Percentiles rank a stretch among this genome's conserved stretches.
These are phyloP conservation scores for Dipodascopsis uninucleata DNA, from an alignment of 805 yeast species.

Conservation along the genomic window DNA sequence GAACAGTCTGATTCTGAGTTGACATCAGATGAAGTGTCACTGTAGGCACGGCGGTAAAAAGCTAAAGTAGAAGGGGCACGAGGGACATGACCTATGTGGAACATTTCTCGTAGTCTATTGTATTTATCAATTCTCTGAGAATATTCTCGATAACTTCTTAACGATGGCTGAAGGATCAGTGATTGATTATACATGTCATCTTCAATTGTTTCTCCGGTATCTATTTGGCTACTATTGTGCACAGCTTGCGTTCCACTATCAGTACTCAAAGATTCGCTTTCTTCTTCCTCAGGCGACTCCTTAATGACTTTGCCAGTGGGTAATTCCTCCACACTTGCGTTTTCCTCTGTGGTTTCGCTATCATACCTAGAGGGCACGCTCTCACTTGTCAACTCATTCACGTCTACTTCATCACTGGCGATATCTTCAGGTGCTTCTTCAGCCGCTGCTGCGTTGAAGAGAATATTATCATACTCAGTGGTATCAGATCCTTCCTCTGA, in stretches of 20 bases:
- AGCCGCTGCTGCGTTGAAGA: too few species aligned
- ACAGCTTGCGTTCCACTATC: too few species aligned
- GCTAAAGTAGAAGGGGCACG: conserved; percentile 21
- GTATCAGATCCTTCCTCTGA: too few species aligned
- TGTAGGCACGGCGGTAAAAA: conserved; percentile 16
- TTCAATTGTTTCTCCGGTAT: too few species aligned
- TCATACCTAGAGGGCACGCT: not conserved
- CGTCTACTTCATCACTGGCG: not conserved
- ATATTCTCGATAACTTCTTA: conserved; percentile 1
- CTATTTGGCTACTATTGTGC: too few species aligned
- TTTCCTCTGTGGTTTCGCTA: too few species aligned
- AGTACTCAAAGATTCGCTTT: too few species aligned
- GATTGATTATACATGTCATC: not conserved
- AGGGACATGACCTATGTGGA: conserved; percentile 16
- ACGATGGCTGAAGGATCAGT: not conserved
- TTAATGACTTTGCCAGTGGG: too few species aligned
- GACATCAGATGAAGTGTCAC: conserved; percentile 18
- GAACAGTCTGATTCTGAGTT: conserved; percentile 6
- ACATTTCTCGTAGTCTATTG: conserved; percentile 3
- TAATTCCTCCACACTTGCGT: too few species aligned
- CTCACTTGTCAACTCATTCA: not conserved
- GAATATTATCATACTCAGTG: too few species aligned
- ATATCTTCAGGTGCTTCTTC: too few species aligned
- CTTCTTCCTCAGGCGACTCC: too few species aligned
- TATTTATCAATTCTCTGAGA: conserved; percentile 3